Percentiles rank a stretch among this genome's conserved stretches.
These are phyloP conservation scores for Digitaria exilis DNA, from an alignment of 202 grass and related monocot genomes.

Conservation along the genomic window DNA sequence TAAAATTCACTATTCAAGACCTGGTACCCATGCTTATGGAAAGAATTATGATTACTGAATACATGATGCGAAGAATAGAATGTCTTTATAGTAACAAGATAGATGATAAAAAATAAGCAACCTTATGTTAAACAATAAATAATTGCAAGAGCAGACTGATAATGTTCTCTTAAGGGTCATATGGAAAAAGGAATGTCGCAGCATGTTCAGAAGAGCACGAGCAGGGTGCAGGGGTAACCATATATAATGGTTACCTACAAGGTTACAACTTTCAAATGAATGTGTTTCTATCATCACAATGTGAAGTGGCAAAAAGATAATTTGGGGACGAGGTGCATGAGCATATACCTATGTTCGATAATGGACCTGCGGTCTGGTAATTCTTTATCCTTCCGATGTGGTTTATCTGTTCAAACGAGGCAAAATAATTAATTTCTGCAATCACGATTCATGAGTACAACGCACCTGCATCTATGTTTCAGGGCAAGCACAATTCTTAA, in stretches of 20 bases:
- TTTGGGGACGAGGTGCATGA: constrained; percentile 8
- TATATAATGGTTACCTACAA: not conserved
- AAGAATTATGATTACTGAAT: constrained; percentile 1
- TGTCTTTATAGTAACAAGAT: not conserved
- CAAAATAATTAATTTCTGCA: constrained; percentile 22
- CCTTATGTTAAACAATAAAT: not conserved
- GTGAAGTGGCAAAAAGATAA: not conserved
- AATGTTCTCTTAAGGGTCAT: not conserved
- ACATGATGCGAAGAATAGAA: constrained; percentile 10
- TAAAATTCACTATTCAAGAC: constrained; percentile 15
- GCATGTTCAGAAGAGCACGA: not conserved
- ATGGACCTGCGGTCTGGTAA: constrained; percentile 59
- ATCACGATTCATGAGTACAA: constrained; percentile 30
- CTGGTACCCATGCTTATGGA: not conserved
- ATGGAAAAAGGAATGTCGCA: constrained; percentile 21
- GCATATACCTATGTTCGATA: constrained; percentile 27
- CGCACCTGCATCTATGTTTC: constrained; percentile 8
- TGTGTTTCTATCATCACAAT: not conserved
- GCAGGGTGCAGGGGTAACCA: not conserved
- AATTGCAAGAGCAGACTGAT: not conserved
- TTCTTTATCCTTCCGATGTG: constrained; percentile 57
- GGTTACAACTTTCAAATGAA: constrained; percentile 6
- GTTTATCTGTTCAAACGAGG: constrained; percentile 66
- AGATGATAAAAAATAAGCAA: constrained; percentile 12
- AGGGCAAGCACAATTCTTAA: constrained; percentile 8